Base-by-base conservation (phyloP, 257 asterid species). In the Nicotiana paniculata region DNA sequence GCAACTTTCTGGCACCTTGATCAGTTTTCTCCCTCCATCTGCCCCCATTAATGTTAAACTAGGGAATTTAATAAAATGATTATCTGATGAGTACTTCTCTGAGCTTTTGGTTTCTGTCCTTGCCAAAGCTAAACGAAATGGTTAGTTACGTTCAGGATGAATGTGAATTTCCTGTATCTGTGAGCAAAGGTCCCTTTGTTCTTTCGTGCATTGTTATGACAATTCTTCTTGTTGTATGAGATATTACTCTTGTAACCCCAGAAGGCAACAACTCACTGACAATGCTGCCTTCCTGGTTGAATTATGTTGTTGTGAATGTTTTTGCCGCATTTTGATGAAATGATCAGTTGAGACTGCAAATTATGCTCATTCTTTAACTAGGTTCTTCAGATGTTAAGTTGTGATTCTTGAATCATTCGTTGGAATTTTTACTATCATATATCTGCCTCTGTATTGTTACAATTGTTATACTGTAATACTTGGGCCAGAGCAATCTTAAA, bases 1-100 rank as follows among this genome's bases (percentile, higher is more conserved):
- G 53, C 39, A 80, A 18, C 80, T 72, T 69, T 81, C 48, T 69
- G 64, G 61, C 37, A 80, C 39, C 53, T 77, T 28, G 62, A 82
- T 64, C 64, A n/a, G 48, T 1, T 69, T 78, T 63, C 37, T 51
- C 59, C 74, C 57, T 57, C 63, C n/a, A 37, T 61, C 79, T 24
- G 6, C 6, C n/a, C 9, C 37, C 59, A 11, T 43, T 12, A 5
- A 72, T 46, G 21, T 24, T 72, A 46, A 21, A 43, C 7, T 46
- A 24, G 21, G 24, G 13, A 12, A 10, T 24, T 15, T 70, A 6
- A 16, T 5, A 1, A 70, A 21, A 70, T 21, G 26, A 57, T 30
- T 18, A 57, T 61, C 63, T 55, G 51, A 33, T 64, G 77, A 62
- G 59, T 33, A 55, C 51, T 9, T 4, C 37, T 1, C 46, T 24